These are phyloP conservation scores for Fusarium palustre DNA, from an alignment of 2,329 filamentous ascomycete genomes.

Conservation along the genomic window DNA sequence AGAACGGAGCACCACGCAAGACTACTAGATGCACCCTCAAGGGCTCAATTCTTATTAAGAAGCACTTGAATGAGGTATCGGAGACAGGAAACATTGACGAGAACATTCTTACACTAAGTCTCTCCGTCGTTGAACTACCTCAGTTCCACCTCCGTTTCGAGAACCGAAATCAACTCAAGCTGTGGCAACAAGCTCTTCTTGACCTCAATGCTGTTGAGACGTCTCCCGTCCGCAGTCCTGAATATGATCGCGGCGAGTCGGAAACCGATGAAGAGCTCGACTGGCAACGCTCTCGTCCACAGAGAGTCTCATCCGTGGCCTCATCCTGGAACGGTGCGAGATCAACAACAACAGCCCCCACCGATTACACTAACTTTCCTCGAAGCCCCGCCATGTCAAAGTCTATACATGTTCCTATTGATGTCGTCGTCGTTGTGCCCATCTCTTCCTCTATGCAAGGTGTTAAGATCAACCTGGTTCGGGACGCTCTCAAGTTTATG, in stretches of 20 bases:
- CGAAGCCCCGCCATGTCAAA: slow-evolving; percentile 56
- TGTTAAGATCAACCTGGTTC: slow-evolving; percentile 95
- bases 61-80: slow-evolving; percentile 89
- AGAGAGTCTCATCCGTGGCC: slow-evolving; percentile 83
- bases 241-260: slow-evolving; percentile 83
- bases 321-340: slow-evolving; percentile 85
- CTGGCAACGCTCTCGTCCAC: slow-evolving; percentile 73
- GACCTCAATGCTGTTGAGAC: slow-evolving; percentile 81
- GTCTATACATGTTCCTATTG: slow-evolving; percentile 87
- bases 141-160: slow-evolving; percentile 94
- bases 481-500: slow-evolving; percentile 92
- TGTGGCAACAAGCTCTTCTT: slow-evolving; percentile 88
- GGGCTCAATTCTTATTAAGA: slow-evolving; percentile 97
- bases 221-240: slow-evolving; percentile 73
- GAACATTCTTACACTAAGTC: slow-evolving; percentile 85
- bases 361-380: slow-evolving; percentile 85
- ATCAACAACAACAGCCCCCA: slow-evolving; percentile 88
- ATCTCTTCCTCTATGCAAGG: slow-evolving; percentile 99
- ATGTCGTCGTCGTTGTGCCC: slow-evolving; percentile 95
- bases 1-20: slow-evolving; percentile 68
- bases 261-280: slow-evolving; percentile 88
- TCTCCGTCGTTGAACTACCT: slow-evolving; percentile 91
- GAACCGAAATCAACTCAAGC: slow-evolving; percentile 83
- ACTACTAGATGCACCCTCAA: slow-evolving; percentile 87
- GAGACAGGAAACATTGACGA: slow-evolving; percentile 80